A percentile compares a stretch with the other conserved stretches of the same genome.
phyloP scores from a whole-genome alignment of 345 rosid genomes.

The Excoecaria cochinchinensis region DNA sequence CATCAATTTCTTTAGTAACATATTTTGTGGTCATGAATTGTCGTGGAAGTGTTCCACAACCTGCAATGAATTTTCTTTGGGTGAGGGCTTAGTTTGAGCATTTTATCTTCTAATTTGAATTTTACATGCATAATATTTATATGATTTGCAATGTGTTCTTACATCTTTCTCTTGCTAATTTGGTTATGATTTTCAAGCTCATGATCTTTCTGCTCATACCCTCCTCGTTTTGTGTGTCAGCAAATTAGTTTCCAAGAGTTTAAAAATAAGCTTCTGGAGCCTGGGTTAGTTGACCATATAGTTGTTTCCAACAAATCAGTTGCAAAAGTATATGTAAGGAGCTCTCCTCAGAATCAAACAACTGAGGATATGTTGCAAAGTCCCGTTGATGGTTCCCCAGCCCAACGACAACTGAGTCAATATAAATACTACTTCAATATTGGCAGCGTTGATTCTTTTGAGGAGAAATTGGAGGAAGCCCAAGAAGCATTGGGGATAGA shows the following conservation, averaged over 20 bases:
- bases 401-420: constrained; percentile 56
- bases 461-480: constrained; percentile 93
- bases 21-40: neutral
- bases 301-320: constrained; percentile 83
- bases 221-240: neutral
- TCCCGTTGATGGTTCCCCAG: constrained; percentile 30
- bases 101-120: neutral
- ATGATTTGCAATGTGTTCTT: too few species aligned
- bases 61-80: neutral
- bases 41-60: neutral
- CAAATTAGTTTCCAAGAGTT: constrained; percentile 99
- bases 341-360: constrained; percentile 42
- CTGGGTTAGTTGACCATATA: constrained; percentile 89
- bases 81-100: neutral
- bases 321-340: constrained; percentile 84
- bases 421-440: constrained; percentile 83
- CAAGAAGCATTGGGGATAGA: constrained; percentile 77
- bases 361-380: constrained; percentile 44
- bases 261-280: constrained; percentile 89
- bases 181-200: neutral
- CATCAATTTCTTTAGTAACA: neutral
- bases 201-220: neutral
- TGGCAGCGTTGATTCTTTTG: constrained; percentile 91
- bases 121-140: neutral
- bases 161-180: neutral